Conservation (phyloP, 441 rosid species). For the Corymbia calophylla region DNA sequence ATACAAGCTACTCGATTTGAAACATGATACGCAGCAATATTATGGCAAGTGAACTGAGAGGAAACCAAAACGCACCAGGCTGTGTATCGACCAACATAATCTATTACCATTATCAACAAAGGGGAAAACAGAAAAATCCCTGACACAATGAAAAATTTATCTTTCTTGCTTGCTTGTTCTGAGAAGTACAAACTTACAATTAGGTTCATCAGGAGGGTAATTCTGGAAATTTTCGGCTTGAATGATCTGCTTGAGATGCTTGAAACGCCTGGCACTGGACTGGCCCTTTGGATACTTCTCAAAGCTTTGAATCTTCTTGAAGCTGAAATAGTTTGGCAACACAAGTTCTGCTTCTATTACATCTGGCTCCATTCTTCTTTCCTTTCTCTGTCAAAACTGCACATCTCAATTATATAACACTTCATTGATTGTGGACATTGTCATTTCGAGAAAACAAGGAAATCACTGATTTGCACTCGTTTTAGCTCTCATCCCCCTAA, state of each 20-base stretch:
- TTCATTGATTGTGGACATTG: neutral
- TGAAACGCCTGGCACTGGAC: conserved; percentile 77
- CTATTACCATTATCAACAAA: neutral
- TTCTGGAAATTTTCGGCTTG: conserved; percentile 75
- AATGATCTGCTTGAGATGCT: conserved; percentile 94
- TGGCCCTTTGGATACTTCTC: conserved; percentile 95
- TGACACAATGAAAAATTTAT: neutral
- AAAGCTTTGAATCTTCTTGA: conserved; percentile 64
- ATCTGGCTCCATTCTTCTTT: conserved; percentile 58
- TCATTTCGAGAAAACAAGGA: neutral
- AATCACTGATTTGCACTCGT: neutral
- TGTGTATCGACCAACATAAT: neutral
- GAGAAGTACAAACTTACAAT: conserved; percentile 27
- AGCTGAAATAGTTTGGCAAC: conserved; percentile 54
- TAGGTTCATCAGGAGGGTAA: conserved; percentile 53
- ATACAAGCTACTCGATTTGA: neutral
- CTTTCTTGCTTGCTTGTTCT: neutral
- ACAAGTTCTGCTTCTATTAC: conserved; percentile 65
- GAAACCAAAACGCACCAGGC: neutral
- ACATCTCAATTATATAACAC: neutral
- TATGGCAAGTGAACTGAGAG: neutral
- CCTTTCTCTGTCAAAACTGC: neutral
- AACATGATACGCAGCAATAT: neutral
- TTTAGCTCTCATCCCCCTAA: neutral
- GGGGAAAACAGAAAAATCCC: neutral